Conservation (phyloP, 352 stramenopile genomes). For the Phytophthora idaei region DNA sequence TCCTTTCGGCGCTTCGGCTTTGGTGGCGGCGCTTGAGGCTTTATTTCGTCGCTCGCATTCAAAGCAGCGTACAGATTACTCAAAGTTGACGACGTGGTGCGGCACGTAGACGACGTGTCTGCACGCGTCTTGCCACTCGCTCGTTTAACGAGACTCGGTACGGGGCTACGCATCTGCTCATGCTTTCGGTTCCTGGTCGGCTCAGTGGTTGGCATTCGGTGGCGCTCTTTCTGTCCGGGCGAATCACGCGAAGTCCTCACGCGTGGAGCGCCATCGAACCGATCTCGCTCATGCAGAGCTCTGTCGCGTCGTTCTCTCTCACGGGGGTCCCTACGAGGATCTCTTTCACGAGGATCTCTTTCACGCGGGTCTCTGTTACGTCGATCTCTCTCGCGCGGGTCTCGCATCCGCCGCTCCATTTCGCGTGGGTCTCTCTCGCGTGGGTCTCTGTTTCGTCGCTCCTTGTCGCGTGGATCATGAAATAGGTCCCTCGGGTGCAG, state of each 20-base stretch:
- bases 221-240: slow-evolving; percentile 24
- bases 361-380: slow-evolving; percentile 12
- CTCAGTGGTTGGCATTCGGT: slow-evolving; percentile 12
- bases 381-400: slow-evolving; percentile 7
- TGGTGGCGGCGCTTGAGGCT: slow-evolving; percentile 11
- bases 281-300: slow-evolving; percentile 30
- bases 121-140: slow-evolving; percentile 20
- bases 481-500: slow-evolving; percentile 1
- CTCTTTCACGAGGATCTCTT: slow-evolving; percentile 14
- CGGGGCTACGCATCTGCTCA: slow-evolving; percentile 26
- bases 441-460: slow-evolving; percentile 14
- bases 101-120: slow-evolving; percentile 38
- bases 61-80: slow-evolving; percentile 38
- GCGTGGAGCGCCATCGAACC: slow-evolving; percentile 19
- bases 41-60: slow-evolving; percentile 24
- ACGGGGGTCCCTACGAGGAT: slow-evolving; percentile 7
- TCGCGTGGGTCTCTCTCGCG: slow-evolving; percentile 3
- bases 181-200: slow-evolving; percentile 18
- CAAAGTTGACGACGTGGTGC: slow-evolving; percentile 40
- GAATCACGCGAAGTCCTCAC: slow-evolving; percentile 21
- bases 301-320: slow-evolving; percentile 26
- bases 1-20: slow-evolving; percentile 31
- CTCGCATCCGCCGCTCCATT: no score
- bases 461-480: slow-evolving; percentile 6
- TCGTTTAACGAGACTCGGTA: slow-evolving; percentile 18